Evolutionary conservation across 306 rosid genomes (phyloP).

Genomic region (Ammopiptanthus mongolicus): DNA sequence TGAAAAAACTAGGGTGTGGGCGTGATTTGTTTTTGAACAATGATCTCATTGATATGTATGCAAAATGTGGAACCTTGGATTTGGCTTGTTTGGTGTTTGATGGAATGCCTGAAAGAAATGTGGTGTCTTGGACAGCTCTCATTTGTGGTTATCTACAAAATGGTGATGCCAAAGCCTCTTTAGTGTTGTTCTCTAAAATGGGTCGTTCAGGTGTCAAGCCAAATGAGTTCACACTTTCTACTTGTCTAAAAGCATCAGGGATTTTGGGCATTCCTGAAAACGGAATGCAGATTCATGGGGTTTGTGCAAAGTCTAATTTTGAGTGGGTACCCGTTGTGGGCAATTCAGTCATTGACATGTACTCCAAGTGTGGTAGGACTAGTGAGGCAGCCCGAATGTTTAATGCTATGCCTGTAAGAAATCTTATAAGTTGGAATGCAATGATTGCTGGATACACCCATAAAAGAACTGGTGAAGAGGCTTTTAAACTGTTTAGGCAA

Average conservation of each 20-base stretch:
- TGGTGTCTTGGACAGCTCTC: conserved; percentile 27
- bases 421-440: conserved; percentile 59
- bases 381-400: conserved; percentile 42
- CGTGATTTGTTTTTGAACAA: conserved; percentile 46
- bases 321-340: conserved; percentile 44
- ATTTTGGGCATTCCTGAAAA: conserved; percentile 36
- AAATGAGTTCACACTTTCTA: conserved; percentile 57
- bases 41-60: conserved; percentile 49
- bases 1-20: conserved; percentile 37
- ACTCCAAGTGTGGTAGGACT: conserved; percentile 48
- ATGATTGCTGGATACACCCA: conserved; percentile 54
- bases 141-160: conserved; percentile 49
- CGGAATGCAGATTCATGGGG: conserved; percentile 60
- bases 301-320: conserved; percentile 51
- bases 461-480: conserved; percentile 36
- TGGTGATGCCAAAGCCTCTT: conserved; percentile 36
- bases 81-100: conserved; percentile 41
- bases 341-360: conserved; percentile 61
- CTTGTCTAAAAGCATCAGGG: conserved; percentile 51
- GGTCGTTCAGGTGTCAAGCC: conserved; percentile 22
- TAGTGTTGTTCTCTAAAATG: conserved; percentile 37
- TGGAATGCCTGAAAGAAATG: conserved; percentile 53
- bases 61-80: conserved; percentile 44
- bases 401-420: conserved; percentile 33
- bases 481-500: conserved; percentile 38